Evolutionary conservation across 2,329 filamentous ascomycete genomes (phyloP), one percentile per base, ranked within the genome.

Genomic region (Nemania sp.): DNA sequence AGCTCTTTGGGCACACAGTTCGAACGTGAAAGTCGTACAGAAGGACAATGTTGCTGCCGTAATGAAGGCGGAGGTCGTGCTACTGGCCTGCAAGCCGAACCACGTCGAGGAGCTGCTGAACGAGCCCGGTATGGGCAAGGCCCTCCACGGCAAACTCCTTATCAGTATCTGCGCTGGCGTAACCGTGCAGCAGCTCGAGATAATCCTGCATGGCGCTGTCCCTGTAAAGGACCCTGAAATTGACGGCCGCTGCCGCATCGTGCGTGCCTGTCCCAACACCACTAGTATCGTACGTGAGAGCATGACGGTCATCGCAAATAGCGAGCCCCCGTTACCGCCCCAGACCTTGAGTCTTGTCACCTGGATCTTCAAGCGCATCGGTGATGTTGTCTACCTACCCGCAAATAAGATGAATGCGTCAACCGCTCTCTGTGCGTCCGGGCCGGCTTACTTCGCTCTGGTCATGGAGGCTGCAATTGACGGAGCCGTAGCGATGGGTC

Each of bases 231-330:
- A 82, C 72, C 79, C 82, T 18, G 80, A 81, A 5, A 78, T 81
- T 63, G 82, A 83, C 63, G 83, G 84, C 29, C 81, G 83, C 45
- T 92, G 88, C 79, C 84, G 87, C 49, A 85, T 96, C 52, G 90
- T 97, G 4, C 86, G 93, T 35, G 93, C 91, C 62, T 93, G 97
- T 88, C 93, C 93, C 73, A 97, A 97, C 82, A 94, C 92, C 0
- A 93, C 93, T 11, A 90, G 90, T 27, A 86, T 92, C 56, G 91
- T 97, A 66, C 83, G 92, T 54, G 90, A 97, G 80, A 90, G 88
- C 73, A 96, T 96, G 92, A 95, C 91, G 3, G 89, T 96, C 62
- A 91, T 97, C 72, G 89, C 88, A 55, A 89, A 86, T 53, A 84
- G 86, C 6, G 83, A 82, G 8, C 88, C 89, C 8, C 85, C 89